phyloP scores from a whole-genome alignment of 192 early-diverging fungal species.

The Endogone sp. region DNA sequence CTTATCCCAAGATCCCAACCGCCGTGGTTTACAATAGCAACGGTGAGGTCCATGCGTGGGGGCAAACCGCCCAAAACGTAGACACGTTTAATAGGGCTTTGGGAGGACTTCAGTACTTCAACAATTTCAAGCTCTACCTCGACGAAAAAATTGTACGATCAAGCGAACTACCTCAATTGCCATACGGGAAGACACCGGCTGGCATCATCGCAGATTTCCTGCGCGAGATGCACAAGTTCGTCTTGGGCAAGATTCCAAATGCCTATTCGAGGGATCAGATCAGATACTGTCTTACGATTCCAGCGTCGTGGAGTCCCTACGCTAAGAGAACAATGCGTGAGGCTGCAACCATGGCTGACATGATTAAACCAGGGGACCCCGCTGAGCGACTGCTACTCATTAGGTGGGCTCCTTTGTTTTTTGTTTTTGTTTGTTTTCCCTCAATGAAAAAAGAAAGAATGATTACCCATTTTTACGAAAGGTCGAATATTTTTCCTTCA shows the following conservation, averaged over 20 bases:
- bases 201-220: not conserved
- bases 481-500: not conserved
- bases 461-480: not conserved
- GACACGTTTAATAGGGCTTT: not conserved
- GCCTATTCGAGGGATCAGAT: not conserved
- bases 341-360: not conserved
- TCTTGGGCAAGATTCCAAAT: not conserved
- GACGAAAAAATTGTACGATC: not conserved
- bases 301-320: not conserved
- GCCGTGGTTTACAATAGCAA: not conserved
- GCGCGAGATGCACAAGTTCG: not conserved
- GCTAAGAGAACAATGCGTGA: not conserved
- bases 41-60: not conserved
- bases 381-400: not conserved
- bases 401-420: not conserved
- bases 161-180: not conserved
- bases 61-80: not conserved
- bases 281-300: not conserved
- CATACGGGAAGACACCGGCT: not conserved
- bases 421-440: too few relatives aligned
- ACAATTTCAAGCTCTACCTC: not conserved
- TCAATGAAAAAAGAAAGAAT: too few relatives aligned
- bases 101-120: not conserved
- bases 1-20: not conserved
- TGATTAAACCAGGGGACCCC: not conserved